phyloP scores from a whole-genome alignment of 2,329 filamentous ascomycete genomes.

The Cladophialophora carrionii region DNA sequence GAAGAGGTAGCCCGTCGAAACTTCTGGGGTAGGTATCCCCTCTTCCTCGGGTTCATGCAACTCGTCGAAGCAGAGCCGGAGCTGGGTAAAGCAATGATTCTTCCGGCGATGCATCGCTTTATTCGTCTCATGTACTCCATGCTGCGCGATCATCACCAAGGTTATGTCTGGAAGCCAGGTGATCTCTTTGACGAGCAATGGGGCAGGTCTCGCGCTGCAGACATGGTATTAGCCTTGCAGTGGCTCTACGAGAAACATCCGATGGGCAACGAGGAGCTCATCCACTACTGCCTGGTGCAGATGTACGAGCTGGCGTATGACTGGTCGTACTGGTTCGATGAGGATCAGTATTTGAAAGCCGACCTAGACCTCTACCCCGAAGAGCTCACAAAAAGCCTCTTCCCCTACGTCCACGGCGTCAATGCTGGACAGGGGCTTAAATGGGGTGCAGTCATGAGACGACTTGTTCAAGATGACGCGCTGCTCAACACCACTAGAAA shows the following conservation, averaged over 20 bases:
- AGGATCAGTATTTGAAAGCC: constrained; percentile 45
- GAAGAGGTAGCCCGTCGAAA: constrained; percentile 49
- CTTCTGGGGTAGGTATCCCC: constrained; percentile 59
- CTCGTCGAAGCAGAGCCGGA: constrained; percentile 57
- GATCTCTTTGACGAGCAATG: constrained; percentile 51
- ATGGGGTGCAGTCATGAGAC: constrained; percentile 50
- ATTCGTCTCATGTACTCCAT: constrained; percentile 57
- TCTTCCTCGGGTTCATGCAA: constrained; percentile 56
- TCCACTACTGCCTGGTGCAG: constrained; percentile 52
- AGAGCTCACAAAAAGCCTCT: constrained; percentile 42
- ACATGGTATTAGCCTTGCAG: constrained; percentile 53
- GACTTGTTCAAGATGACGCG: constrained; percentile 51
- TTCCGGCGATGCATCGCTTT: constrained; percentile 57
- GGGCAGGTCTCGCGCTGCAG: constrained; percentile 47
- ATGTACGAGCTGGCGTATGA: constrained; percentile 48
- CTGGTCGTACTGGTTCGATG: constrained; percentile 49
- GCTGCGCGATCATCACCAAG: constrained; percentile 58
- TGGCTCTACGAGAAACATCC: constrained; percentile 55
- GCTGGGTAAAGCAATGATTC: constrained; percentile 50
- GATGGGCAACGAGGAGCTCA: constrained; percentile 41
- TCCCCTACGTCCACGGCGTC: constrained; percentile 53
- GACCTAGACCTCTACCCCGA: constrained; percentile 43
- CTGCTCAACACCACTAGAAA: constrained; percentile 48
- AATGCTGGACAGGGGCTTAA: constrained; percentile 56
- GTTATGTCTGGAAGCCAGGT: constrained; percentile 52